Evolutionary conservation across 1,284 basidiomycete species (phyloP).

Genomic region (Coriolopsis trogii): DNA sequence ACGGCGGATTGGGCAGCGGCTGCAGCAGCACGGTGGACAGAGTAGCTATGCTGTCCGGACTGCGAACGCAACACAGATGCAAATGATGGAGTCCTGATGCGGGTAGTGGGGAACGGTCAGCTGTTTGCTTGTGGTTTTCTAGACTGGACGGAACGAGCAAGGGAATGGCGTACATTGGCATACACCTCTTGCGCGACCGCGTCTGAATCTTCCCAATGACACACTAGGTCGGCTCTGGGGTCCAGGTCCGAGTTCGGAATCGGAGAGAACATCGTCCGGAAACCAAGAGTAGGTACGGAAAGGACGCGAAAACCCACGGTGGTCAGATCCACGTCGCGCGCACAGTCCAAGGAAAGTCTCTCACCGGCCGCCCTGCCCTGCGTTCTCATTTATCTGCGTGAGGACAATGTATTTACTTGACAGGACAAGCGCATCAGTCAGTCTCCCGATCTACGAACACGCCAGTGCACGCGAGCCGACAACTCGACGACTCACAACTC

Average conservation of each 20-base stretch:
- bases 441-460: neutral
- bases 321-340: constrained; percentile 6
- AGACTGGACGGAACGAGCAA: constrained; percentile 3
- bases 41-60: constrained; percentile 52
- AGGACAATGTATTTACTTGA: constrained; percentile 81
- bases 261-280: constrained; percentile 2
- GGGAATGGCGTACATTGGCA: constrained; percentile 53
- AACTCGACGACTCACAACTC: constrained; percentile 66
- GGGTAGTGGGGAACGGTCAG: constrained; percentile 14
- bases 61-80: constrained; percentile 76
- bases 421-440: neutral
- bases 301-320: neutral
- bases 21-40: neutral
- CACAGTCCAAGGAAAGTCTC: constrained; percentile 20
- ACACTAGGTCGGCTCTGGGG: constrained; percentile 59
- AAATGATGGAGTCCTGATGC: constrained; percentile 69
- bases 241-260: neutral
- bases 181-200: constrained; percentile 70
- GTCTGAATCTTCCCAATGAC: constrained; percentile 79
- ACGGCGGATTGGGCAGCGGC: constrained; percentile 21
- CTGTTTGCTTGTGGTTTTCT: constrained; percentile 5
- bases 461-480: constrained; percentile 6
- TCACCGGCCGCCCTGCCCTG: constrained; percentile 79
- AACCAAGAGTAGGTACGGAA: neutral
- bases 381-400: constrained; percentile 80